phyloP scores from a whole-genome alignment of 73 alveolate genomes.

The Effrenium voratum region DNA sequence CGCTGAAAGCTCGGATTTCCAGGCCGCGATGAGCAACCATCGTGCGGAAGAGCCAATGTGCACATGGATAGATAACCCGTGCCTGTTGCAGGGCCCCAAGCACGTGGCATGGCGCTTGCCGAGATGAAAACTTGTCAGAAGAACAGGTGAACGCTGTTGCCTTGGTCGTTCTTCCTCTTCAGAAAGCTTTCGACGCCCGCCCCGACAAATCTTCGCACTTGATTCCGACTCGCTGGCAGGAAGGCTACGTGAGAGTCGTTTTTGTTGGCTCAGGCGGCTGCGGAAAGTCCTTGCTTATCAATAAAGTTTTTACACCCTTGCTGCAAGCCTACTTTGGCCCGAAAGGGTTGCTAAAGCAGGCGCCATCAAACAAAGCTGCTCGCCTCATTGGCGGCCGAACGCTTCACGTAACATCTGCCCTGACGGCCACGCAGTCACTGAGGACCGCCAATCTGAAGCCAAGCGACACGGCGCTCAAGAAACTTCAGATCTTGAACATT shows the following conservation, averaged over 20 bases:
- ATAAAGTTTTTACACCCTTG: neutral
- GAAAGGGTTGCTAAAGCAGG: neutral
- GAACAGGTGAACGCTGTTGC: too few relatives aligned
- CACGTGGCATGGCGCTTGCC: too few relatives aligned
- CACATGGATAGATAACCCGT: too few relatives aligned
- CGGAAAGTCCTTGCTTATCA: conserved; percentile 20
- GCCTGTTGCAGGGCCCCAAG: too few relatives aligned
- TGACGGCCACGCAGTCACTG: neutral
- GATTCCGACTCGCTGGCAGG: too few relatives aligned
- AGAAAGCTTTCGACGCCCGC: too few relatives aligned
- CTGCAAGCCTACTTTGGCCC: neutral
- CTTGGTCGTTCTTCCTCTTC: too few relatives aligned
- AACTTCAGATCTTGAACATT: neutral
- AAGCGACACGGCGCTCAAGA: neutral
- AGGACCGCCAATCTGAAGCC: neutral
- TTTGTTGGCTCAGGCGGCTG: conserved; percentile 49
- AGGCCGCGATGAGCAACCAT: too few relatives aligned
- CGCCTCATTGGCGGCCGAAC: neutral
- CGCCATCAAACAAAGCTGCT: conserved; percentile 48
- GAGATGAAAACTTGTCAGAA: too few relatives aligned
- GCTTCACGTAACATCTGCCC: neutral
- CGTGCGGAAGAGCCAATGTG: too few relatives aligned
- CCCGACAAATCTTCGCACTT: too few relatives aligned
- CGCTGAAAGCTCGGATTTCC: too few relatives aligned
- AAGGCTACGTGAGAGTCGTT: neutral